Percentiles rank a stretch among this genome's conserved stretches.
These are phyloP conservation scores for Apiospora sp. DNA, from an alignment of 2,329 filamentous ascomycete species.

Conservation along the genomic window DNA sequence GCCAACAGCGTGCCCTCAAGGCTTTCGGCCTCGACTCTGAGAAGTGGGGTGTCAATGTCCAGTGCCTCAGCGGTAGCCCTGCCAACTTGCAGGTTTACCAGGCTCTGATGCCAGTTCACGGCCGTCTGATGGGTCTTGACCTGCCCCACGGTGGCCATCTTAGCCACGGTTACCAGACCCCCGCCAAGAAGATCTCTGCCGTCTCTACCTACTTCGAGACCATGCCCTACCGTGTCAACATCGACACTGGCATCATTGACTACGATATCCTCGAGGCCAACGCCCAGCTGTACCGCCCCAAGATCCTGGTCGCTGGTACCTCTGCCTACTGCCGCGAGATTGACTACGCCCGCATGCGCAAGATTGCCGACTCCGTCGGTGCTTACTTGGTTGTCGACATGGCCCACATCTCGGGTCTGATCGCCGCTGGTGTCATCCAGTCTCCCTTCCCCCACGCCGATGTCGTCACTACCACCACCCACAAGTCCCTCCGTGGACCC, in stretches of 20 bases:
- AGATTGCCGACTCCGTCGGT: slow-evolving; percentile 92
- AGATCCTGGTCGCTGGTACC: slow-evolving; percentile 94
- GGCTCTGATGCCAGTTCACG: slow-evolving; percentile 94
- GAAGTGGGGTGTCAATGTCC: slow-evolving; percentile 99
- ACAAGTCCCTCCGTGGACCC: slow-evolving; percentile 97
- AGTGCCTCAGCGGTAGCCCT: slow-evolving; percentile 90
- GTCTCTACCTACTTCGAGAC: slow-evolving; percentile 99
- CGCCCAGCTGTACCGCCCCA: slow-evolving; percentile 90
- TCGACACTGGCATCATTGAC: slow-evolving; percentile 94
- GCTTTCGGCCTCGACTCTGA: slow-evolving; percentile 85
- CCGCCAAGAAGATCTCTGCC: slow-evolving; percentile 94
- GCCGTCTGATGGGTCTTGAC: slow-evolving; percentile 95
- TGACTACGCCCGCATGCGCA: slow-evolving; percentile 94
- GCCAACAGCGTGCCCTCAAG: slow-evolving; percentile 91
- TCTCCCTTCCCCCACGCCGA: slow-evolving; percentile 93
- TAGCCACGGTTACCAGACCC: slow-evolving; percentile 97
- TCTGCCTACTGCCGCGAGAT: slow-evolving; percentile 98
- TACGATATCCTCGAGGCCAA: slow-evolving; percentile 93
- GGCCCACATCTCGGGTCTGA: slow-evolving; percentile 97
- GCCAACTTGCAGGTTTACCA: slow-evolving; percentile 99
- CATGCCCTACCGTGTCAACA: slow-evolving; percentile 91
- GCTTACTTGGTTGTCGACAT: slow-evolving; percentile 97
- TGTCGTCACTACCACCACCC: slow-evolving; percentile 97
- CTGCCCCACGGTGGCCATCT: slow-evolving; percentile 94
- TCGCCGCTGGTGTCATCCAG: slow-evolving; percentile 91